A percentile compares a stretch with the other conserved stretches of the same genome.
These are phyloP conservation scores for Chondrostereum purpureum DNA, from an alignment of 1,284 basidiomycete species.

Conservation along the genomic window DNA sequence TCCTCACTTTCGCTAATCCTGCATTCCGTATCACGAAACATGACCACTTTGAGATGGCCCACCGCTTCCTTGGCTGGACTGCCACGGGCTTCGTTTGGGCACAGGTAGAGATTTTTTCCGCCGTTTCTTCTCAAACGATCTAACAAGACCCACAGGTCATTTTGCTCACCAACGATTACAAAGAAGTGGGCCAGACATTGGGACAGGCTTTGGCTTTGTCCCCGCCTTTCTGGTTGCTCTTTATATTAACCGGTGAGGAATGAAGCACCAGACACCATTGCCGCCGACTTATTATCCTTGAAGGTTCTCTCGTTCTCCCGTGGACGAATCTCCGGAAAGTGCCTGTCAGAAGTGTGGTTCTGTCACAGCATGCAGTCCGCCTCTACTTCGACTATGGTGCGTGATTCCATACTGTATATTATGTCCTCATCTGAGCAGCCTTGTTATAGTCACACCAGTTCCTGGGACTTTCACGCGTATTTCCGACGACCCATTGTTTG, in stretches of 20 bases:
- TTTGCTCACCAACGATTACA: conserved; percentile 49
- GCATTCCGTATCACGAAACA: conserved; percentile 40
- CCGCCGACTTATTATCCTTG: background rate
- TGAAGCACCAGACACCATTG: background rate
- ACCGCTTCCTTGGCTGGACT: conserved; percentile 53
- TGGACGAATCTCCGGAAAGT: conserved; percentile 51
- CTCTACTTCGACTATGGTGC: conserved; percentile 51
- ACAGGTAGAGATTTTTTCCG: conserved; percentile 32
- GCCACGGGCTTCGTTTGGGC: conserved; percentile 47
- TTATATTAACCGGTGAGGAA: conserved; percentile 36
- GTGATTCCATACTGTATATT: conserved; percentile 13
- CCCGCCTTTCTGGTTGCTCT: conserved; percentile 49
- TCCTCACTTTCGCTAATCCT: conserved; percentile 46
- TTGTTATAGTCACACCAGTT: conserved; percentile 34
- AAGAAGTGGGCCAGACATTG: conserved; percentile 28
- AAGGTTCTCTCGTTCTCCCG: conserved; percentile 45
- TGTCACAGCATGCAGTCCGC: conserved; percentile 52
- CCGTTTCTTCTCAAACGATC: background rate
- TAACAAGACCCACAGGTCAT: conserved; percentile 31
- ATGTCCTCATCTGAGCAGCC: conserved; percentile 9
- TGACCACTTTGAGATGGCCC: conserved; percentile 47
- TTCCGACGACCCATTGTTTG: conserved; percentile 44
- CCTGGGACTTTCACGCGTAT: conserved; percentile 51
- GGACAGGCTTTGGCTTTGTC: conserved; percentile 37
- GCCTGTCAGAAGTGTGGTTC: conserved; percentile 42